Conservation (phyloP, 768 basidiomycete genomes). For the Auricularia auricula-judae region DNA sequence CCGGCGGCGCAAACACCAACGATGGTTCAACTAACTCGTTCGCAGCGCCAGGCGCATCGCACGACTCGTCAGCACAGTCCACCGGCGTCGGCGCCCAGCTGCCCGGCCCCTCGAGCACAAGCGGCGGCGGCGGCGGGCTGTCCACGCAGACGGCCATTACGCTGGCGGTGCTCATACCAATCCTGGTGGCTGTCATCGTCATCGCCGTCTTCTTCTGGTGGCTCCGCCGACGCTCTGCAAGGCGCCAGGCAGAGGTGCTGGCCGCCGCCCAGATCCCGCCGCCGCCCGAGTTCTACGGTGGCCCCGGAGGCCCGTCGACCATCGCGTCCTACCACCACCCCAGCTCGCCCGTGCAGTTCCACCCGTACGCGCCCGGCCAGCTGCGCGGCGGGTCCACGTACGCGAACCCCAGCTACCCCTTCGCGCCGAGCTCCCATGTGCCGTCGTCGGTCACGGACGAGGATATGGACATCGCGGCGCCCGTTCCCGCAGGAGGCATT, state of each 20-base stretch:
- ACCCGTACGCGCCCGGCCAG: background rate
- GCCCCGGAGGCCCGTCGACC: too few species aligned
- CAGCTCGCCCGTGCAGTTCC: background rate
- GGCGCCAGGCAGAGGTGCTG: background rate
- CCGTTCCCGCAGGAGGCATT: background rate
- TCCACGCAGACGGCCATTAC: background rate
- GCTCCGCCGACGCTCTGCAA: background rate
- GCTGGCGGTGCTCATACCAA: background rate
- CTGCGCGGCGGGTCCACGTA: too few species aligned
- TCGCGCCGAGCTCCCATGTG: background rate
- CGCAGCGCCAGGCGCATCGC: too few species aligned
- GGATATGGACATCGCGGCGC: background rate
- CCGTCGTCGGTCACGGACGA: background rate
- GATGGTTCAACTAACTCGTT: too few species aligned
- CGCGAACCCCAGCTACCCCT: too few species aligned
- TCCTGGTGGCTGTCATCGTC: background rate
- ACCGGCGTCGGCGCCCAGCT: background rate
- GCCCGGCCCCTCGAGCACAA: background rate
- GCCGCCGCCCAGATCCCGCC: background rate
- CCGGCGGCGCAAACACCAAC: too few species aligned
- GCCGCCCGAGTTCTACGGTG: too few species aligned
- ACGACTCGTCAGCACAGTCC: too few species aligned
- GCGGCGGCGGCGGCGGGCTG: background rate
- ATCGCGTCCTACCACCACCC: too few species aligned
- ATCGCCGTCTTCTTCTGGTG: background rate